These are phyloP conservation scores for Lactifluus volemus DNA, from an alignment of 768 basidiomycete species.

Conservation along the genomic window DNA sequence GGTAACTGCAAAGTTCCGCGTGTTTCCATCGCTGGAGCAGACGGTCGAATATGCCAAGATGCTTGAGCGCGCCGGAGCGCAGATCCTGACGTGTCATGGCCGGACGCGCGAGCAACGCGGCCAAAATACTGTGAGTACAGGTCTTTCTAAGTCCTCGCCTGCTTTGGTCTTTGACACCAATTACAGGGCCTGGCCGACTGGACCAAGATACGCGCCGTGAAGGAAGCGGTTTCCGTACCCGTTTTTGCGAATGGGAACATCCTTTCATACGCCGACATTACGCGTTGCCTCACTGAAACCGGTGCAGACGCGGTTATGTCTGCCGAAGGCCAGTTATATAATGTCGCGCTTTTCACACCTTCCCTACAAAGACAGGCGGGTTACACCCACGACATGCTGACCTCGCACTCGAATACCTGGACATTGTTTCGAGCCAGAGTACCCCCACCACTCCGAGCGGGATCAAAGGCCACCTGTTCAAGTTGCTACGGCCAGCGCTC, in stretches of 20 bases:
- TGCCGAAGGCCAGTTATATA: constrained; percentile 92
- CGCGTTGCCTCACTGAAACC: constrained; percentile 69
- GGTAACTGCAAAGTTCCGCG: constrained; percentile 93
- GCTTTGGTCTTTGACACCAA: not conserved
- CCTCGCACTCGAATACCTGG: constrained; percentile 81
- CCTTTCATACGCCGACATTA: constrained; percentile 78
- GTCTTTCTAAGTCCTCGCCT: not conserved
- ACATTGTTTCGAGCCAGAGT: constrained; percentile 60
- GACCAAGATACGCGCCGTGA: constrained; percentile 85
- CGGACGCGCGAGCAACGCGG: constrained; percentile 88
- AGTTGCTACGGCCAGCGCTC: constrained; percentile 77
- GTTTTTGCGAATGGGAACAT: constrained; percentile 98
- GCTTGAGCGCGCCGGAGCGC: constrained; percentile 92
- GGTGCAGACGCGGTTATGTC: constrained; percentile 92
- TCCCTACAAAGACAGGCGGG: constrained; percentile 19
- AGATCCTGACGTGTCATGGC: constrained; percentile 92
- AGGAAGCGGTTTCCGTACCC: constrained; percentile 80
- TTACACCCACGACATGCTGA: constrained; percentile 49
- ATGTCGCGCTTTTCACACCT: constrained; percentile 68
- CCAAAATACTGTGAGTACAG: constrained; percentile 52
- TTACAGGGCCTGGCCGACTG: constrained; percentile 78
- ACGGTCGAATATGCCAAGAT: constrained; percentile 93
- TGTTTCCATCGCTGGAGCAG: constrained; percentile 76
- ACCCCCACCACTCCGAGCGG: constrained; percentile 67
- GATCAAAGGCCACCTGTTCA: constrained; percentile 90